Conservation (phyloP, 257 asterid genomes). For the Solanum stenotomum region DNA sequence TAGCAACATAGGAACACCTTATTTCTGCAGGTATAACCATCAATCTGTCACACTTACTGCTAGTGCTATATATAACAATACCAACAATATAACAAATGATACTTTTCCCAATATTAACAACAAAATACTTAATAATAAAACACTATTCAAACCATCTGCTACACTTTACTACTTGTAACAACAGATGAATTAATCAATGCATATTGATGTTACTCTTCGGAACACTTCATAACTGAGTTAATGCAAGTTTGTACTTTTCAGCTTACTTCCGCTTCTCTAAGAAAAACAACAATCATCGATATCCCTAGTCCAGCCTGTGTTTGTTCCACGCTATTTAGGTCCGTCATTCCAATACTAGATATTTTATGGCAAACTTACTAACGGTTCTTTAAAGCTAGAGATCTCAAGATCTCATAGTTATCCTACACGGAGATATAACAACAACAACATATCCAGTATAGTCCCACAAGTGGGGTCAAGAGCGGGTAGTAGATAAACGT, state of each 20-base stretch:
- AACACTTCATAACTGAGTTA: not conserved
- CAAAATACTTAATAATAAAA: not conserved
- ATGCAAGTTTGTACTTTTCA: not conserved
- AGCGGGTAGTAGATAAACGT: not conserved
- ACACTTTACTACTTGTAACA: not conserved
- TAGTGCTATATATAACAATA: not conserved
- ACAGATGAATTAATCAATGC: not conserved
- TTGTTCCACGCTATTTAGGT: not conserved
- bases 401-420: not conserved
- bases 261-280: not conserved
- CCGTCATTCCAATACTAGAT: not conserved
- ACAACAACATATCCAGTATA: not conserved
- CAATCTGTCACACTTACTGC: not conserved
- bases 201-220: not conserved
- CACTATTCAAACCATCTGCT: not conserved
- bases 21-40: conserved; percentile 6
- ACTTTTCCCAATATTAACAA: not conserved
- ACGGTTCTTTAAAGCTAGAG: not conserved
- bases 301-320: not conserved
- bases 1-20: conserved; percentile 14
- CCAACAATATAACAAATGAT: not conserved
- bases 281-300: not conserved
- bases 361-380: not conserved
- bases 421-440: not conserved
- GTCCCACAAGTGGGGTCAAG: not conserved